These are phyloP conservation scores for Papiliotrema laurentii DNA, from an alignment of 1,284 basidiomycete genomes.

Conservation along the genomic window DNA sequence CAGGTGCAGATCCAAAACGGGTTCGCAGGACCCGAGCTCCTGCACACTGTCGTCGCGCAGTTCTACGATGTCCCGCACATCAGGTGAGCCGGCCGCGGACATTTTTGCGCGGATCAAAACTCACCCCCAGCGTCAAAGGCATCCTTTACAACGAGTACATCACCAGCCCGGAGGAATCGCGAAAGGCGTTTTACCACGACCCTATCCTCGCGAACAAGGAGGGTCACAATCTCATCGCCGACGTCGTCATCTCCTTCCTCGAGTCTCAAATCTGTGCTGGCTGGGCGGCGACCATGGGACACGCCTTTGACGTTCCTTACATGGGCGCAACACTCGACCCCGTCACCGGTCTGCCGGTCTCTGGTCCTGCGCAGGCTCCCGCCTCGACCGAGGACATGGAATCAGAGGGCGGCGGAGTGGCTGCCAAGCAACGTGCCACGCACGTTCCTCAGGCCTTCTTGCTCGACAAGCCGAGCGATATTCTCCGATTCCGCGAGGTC, in stretches of 20 bases:
- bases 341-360: background rate
- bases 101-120: background rate
- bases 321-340: constrained; percentile 34
- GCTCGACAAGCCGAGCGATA: constrained; percentile 61
- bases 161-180: constrained; percentile 62
- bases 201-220: constrained; percentile 70
- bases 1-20: constrained; percentile 73
- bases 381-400: constrained; percentile 41
- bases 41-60: constrained; percentile 81
- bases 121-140: constrained; percentile 62
- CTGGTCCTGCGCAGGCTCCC: constrained; percentile 7
- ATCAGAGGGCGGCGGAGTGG: constrained; percentile 19
- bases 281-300: constrained; percentile 70
- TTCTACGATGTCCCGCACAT: constrained; percentile 94
- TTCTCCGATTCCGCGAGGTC: constrained; percentile 70
- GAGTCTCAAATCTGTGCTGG: constrained; percentile 78
- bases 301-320: constrained; percentile 57
- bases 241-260: constrained; percentile 80
- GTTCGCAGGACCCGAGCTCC: constrained; percentile 79
- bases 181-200: constrained; percentile 68
- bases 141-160: constrained; percentile 78
- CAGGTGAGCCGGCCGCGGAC: constrained; percentile 49
- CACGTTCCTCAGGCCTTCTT: constrained; percentile 68
- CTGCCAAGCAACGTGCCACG: constrained; percentile 32
- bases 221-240: constrained; percentile 79